Percentiles rank a stretch among this genome's conserved stretches.
These are phyloP conservation scores for Mucor lusitanicus DNA, from an alignment of 371 early-diverging fungal genomes.

Conservation along the genomic window DNA sequence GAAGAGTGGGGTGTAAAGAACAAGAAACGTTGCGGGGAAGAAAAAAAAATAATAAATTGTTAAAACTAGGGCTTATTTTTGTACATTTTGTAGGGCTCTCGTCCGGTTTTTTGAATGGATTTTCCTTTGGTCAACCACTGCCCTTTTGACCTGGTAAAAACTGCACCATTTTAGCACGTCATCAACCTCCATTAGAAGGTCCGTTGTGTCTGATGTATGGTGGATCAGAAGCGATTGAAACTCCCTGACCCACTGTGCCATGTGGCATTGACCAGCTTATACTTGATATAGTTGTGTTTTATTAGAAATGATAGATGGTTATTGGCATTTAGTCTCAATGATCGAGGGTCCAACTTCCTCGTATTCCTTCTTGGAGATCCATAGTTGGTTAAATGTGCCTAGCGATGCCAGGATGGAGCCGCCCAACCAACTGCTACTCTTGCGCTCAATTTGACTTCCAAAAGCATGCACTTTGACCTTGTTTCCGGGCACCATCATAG, in stretches of 20 bases:
- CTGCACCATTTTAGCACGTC: conserved; percentile 2
- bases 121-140: not conserved
- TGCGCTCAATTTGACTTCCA: conserved; percentile 78
- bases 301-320: not conserved
- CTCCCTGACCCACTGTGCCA: not conserved
- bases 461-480: conserved; percentile 83
- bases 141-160: not conserved
- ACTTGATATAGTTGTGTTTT: too few relatives aligned
- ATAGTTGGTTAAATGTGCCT: conserved; percentile 96
- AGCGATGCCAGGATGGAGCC: conserved; percentile 95
- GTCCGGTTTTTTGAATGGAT: not conserved
- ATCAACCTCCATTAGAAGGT: not conserved
- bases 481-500: conserved; percentile 62
- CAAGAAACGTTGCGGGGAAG: conserved; percentile 21
- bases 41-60: conserved; percentile 15
- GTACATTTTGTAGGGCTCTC: conserved; percentile 7
- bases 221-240: not conserved
- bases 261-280: not conserved
- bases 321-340: conserved; percentile 85
- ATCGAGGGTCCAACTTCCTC: conserved; percentile 83
- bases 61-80: conserved; percentile 28
- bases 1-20: conserved; percentile 30
- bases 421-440: conserved; percentile 93
- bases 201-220: not conserved
- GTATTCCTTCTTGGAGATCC: conserved; percentile 91